Conservation (phyloP, 495 filamentous ascomycete genomes). For the Parmelia sp. region DNA sequence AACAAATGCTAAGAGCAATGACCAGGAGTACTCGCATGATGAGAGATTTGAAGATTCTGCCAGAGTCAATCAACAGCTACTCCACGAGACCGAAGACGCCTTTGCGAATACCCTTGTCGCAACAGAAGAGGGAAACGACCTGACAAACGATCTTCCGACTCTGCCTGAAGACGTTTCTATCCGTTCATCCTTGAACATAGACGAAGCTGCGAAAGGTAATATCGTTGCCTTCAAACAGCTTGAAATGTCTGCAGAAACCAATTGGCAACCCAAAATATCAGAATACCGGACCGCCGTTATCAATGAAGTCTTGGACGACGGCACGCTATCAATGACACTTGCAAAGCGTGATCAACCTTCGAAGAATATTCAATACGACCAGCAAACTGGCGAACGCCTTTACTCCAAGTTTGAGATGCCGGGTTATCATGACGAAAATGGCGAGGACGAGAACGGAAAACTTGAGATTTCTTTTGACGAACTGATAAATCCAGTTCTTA, state of each 20-base stretch:
- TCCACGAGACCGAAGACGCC: constrained; percentile 28
- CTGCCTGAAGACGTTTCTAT: constrained; percentile 57
- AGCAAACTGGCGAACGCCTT: constrained; percentile 51
- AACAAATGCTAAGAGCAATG: neutral
- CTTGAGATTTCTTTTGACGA: constrained; percentile 48
- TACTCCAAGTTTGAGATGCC: constrained; percentile 66
- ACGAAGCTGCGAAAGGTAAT: constrained; percentile 52
- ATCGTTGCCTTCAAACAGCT: constrained; percentile 77
- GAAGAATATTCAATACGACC: constrained; percentile 43
- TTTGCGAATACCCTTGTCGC: constrained; percentile 31
- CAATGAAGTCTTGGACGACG: constrained; percentile 42
- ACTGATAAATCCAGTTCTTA: constrained; percentile 56
- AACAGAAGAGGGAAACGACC: constrained; percentile 35
- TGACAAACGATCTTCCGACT: constrained; percentile 54
- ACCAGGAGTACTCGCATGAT: neutral
- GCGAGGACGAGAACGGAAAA: constrained; percentile 47
- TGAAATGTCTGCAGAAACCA: constrained; percentile 63
- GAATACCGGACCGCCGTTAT: constrained; percentile 62
- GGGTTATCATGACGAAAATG: constrained; percentile 47
- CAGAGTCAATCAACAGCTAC: constrained; percentile 30
- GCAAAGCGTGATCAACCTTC: constrained; percentile 60
- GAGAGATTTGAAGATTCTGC: constrained; percentile 27
- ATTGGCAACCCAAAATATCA: constrained; percentile 70
- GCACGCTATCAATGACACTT: constrained; percentile 52
- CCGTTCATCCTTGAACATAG: constrained; percentile 49